Conservation (phyloP, 2,329 filamentous ascomycete species). For the Nemania bipapillata region DNA sequence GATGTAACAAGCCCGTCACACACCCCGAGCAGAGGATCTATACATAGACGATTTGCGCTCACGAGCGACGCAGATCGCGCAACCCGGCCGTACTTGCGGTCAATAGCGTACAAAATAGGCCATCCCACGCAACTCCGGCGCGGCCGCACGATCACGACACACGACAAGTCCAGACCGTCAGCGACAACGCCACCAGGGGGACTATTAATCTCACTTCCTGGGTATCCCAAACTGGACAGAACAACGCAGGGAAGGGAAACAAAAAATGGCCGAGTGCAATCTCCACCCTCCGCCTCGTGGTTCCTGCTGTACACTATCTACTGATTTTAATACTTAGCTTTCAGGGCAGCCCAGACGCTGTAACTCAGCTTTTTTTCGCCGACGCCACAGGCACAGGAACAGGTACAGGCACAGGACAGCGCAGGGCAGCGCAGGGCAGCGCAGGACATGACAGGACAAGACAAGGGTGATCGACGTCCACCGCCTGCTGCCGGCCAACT, state of each 20-base stretch:
- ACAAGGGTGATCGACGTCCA: background rate
- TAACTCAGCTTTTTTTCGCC: background rate
- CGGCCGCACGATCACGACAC: background rate
- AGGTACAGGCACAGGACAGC: too few relatives aligned
- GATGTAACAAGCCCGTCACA: background rate
- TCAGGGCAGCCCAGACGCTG: background rate
- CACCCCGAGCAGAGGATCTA: background rate
- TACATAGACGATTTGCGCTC: background rate
- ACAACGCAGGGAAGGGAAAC: too few relatives aligned
- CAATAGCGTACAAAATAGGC: background rate
- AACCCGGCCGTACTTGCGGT: background rate
- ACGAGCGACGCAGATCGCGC: slow-evolving; percentile 1
- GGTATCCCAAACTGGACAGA: background rate
- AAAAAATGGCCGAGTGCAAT: background rate
- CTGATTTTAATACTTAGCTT: background rate
- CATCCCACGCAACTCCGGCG: background rate
- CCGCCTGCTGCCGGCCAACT: background rate
- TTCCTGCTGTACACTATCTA: background rate
- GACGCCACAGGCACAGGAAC: too few relatives aligned
- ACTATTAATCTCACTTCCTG: background rate
- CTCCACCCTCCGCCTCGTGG: background rate
- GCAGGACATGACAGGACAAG: too few relatives aligned
- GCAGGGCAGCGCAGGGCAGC: too few relatives aligned
- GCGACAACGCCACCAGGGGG: background rate
- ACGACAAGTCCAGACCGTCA: background rate